These are phyloP conservation scores for Fistulinella staudtii DNA, from an alignment of 1,284 basidiomycete species.

Conservation along the genomic window DNA sequence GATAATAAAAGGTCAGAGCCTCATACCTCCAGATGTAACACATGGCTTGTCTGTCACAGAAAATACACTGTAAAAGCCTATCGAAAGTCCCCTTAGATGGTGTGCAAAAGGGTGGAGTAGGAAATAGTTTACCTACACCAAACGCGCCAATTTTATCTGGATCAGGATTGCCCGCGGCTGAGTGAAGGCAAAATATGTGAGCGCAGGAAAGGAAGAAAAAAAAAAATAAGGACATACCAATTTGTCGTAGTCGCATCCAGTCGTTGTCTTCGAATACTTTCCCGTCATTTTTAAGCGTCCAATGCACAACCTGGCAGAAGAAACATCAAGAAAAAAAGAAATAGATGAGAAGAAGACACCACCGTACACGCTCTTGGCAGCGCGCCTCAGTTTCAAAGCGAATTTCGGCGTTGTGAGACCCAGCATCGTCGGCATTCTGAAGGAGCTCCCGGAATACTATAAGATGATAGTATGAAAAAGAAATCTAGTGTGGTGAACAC, in stretches of 20 bases:
- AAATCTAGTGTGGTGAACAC: not conserved
- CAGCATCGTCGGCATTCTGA: conserved; percentile 94
- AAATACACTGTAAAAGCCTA: conserved; percentile 76
- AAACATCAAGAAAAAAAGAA: not conserved
- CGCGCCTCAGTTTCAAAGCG: conserved; percentile 72
- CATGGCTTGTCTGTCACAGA: conserved; percentile 50
- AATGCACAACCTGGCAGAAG: conserved; percentile 61
- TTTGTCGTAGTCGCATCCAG: conserved; percentile 87
- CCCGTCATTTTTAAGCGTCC: conserved; percentile 89
- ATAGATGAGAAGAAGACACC: conserved; percentile 39
- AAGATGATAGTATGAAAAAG: not conserved
- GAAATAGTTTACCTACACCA: conserved; percentile 65
- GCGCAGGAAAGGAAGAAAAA: not conserved
- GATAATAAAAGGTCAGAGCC: conserved; percentile 30
- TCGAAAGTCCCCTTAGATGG: conserved; percentile 24
- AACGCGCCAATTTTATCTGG: conserved; percentile 88
- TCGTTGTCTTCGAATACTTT: conserved; percentile 78
- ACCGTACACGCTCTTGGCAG: conserved; percentile 33
- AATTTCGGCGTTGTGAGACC: conserved; percentile 66
- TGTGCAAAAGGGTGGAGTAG: not conserved
- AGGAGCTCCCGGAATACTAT: conserved; percentile 87
- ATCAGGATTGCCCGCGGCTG: conserved; percentile 82
- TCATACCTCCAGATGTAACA: conserved; percentile 30
- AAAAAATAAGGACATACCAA: conserved; percentile 47
- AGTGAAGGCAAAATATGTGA: not conserved